Percentiles rank a stretch among this genome's conserved stretches.
phyloP scores from a whole-genome alignment of 106 monocot genomes.

The Platanthera guangdongensis region DNA sequence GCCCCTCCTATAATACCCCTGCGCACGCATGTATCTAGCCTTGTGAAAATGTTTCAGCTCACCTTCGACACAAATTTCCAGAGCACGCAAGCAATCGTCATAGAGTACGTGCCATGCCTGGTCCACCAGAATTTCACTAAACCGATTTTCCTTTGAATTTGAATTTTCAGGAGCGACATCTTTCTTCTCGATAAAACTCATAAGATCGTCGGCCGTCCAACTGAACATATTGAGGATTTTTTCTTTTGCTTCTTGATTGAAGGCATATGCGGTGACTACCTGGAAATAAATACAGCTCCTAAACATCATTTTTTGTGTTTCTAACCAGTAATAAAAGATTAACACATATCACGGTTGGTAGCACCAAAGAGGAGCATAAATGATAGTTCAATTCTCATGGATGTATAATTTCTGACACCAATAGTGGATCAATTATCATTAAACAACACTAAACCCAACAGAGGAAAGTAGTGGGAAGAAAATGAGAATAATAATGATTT shows the following conservation, averaged over 20 bases:
- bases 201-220: slow-evolving; percentile 37
- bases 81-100: slow-evolving; percentile 71
- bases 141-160: slow-evolving; percentile 17
- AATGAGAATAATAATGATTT: no score
- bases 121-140: slow-evolving; percentile 42
- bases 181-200: slow-evolving; percentile 21
- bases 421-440: no score
- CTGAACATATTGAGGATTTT: slow-evolving; percentile 35
- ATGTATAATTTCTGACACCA: no score
- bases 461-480: no score
- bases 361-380: no score
- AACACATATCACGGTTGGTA: not conserved
- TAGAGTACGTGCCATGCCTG: slow-evolving; percentile 78
- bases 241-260: slow-evolving; percentile 52
- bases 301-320: not conserved
- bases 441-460: no score
- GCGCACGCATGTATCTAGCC: slow-evolving; percentile 81
- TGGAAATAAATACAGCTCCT: slow-evolving; percentile 16
- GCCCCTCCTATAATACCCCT: slow-evolving; percentile 61
- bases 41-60: slow-evolving; percentile 97
- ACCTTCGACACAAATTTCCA: slow-evolving; percentile 77
- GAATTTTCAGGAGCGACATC: slow-evolving; percentile 19
- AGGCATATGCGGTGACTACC: slow-evolving; percentile 68
- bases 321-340: not conserved
- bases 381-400: no score